A percentile compares a stretch with the other conserved stretches of the same genome.
Conservation (phyloP, 1,284 basidiomycete genomes). For the Tylopilus orsonianus region DNA sequence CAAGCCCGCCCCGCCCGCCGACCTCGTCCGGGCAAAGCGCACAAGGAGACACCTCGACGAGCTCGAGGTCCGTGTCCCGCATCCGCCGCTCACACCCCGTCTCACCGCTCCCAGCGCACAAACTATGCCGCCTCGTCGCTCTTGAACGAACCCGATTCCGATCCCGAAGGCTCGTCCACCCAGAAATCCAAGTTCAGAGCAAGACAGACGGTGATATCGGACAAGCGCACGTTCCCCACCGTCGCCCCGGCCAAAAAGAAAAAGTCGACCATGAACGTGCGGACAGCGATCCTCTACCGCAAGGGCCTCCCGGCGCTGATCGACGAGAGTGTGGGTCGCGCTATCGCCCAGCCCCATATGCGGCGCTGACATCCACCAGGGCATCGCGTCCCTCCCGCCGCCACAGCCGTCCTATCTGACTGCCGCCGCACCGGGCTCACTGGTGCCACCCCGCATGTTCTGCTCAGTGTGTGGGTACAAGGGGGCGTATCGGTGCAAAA, state of each 20-base stretch:
- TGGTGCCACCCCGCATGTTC: constrained; percentile 51
- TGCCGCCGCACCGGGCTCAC: constrained; percentile 47
- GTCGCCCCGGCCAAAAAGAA: constrained; percentile 52
- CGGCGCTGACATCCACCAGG: constrained; percentile 39
- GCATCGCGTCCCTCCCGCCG: constrained; percentile 53
- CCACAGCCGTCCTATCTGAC: constrained; percentile 59
- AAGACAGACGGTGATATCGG: constrained; percentile 65
- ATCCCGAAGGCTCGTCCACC: constrained; percentile 27
- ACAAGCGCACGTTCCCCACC: constrained; percentile 53
- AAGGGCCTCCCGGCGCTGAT: constrained; percentile 70
- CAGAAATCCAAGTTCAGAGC: constrained; percentile 58
- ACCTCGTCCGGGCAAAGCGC: constrained; percentile 71
- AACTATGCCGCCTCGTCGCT: constrained; percentile 65
- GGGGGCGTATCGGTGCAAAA: constrained; percentile 60
- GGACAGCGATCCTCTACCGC: constrained; percentile 75
- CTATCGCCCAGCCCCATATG: background rate
- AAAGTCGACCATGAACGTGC: constrained; percentile 77
- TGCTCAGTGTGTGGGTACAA: constrained; percentile 72
- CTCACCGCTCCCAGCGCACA: constrained; percentile 51
- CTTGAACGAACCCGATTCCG: constrained; percentile 47
- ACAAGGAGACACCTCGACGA: constrained; percentile 76
- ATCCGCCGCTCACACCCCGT: background rate
- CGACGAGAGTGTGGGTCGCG: constrained; percentile 70
- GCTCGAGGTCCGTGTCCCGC: constrained; percentile 56
- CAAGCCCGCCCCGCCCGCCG: constrained; percentile 59